Evolutionary conservation across 306 rosid genomes (phyloP).

Genomic region (Cicer arietinum): DNA sequence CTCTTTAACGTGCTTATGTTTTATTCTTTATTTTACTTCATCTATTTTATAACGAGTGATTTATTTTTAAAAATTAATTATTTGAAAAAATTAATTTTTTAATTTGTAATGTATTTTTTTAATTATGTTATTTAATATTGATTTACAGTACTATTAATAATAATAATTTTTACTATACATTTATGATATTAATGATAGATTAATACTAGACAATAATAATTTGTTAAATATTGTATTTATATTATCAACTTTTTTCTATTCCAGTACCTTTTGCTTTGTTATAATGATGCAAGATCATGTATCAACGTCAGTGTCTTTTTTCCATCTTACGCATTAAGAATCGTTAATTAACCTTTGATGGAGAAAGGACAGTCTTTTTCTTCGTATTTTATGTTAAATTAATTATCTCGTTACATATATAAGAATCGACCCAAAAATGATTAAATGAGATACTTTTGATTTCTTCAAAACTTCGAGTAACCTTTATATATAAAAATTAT

Average conservation of each 20-base stretch:
- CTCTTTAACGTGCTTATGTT: constrained; percentile 46
- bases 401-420: constrained; percentile 26
- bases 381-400: constrained; percentile 20
- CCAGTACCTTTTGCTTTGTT: constrained; percentile 51
- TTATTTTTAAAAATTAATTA: too few species aligned
- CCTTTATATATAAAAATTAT: too few species aligned
- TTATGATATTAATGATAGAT: too few species aligned
- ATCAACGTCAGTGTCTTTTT: constrained; percentile 47
- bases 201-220: too few species aligned
- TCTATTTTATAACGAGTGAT: too few species aligned
- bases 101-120: too few species aligned
- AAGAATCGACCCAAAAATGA: constrained; percentile 20
- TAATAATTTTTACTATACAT: too few species aligned
- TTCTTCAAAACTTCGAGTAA: background rate
- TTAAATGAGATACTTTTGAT: background rate
- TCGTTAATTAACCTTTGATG: constrained; percentile 42
- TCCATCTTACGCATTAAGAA: constrained; percentile 42
- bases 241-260: constrained; percentile 45
- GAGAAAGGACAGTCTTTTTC: constrained; percentile 39
- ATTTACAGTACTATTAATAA: too few species aligned
- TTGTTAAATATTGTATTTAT: background rate
- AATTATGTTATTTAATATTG: too few species aligned
- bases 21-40: constrained; percentile 34
- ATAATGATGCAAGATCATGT: constrained; percentile 54
- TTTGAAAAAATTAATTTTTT: too few species aligned